Conservation (phyloP, 208 protist genomes). For the Trypanosoma melophagium region DNA sequence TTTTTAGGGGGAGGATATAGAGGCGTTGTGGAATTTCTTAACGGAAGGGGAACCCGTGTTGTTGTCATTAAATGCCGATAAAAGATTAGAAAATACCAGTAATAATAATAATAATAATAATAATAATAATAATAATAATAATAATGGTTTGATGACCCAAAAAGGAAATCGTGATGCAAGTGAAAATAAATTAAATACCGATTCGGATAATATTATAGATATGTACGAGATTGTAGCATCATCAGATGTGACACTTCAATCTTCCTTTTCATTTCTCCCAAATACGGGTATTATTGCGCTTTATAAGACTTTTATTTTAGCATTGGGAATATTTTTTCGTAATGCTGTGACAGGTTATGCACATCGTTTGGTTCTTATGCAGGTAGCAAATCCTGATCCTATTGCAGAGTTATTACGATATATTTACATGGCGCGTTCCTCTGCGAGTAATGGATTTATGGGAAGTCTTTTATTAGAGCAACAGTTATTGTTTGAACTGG, state of each 20-base stretch:
- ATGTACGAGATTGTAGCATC: slow-evolving; percentile 40
- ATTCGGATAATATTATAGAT: slow-evolving; percentile 3
- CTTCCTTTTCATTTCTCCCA: slow-evolving; percentile 48
- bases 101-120: slow-evolving; percentile 3
- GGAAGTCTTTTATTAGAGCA: slow-evolving; percentile 61
- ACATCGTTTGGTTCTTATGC: slow-evolving; percentile 43
- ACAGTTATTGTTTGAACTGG: slow-evolving; percentile 67
- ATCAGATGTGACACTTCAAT: slow-evolving; percentile 35
- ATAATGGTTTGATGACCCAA: too few relatives aligned
- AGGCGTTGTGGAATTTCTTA: slow-evolving; percentile 12
- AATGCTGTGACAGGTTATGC: slow-evolving; percentile 49
- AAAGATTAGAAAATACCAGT: neutral
- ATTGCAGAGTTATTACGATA: slow-evolving; percentile 51
- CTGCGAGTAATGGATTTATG: slow-evolving; percentile 40
- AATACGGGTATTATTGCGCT: slow-evolving; percentile 71
- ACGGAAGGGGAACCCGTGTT: slow-evolving; percentile 17
- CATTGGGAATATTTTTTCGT: slow-evolving; percentile 58
- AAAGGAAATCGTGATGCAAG: neutral
- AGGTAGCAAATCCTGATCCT: slow-evolving; percentile 59
- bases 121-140: slow-evolving; percentile 5
- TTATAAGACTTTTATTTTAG: slow-evolving; percentile 79
- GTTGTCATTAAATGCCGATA: neutral
- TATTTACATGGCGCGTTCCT: slow-evolving; percentile 56
- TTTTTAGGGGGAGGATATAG: slow-evolving; percentile 8
- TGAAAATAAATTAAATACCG: neutral